These are phyloP conservation scores for Tetrapisispora arboricola DNA, from an alignment of 805 yeast species.

Conservation along the genomic window DNA sequence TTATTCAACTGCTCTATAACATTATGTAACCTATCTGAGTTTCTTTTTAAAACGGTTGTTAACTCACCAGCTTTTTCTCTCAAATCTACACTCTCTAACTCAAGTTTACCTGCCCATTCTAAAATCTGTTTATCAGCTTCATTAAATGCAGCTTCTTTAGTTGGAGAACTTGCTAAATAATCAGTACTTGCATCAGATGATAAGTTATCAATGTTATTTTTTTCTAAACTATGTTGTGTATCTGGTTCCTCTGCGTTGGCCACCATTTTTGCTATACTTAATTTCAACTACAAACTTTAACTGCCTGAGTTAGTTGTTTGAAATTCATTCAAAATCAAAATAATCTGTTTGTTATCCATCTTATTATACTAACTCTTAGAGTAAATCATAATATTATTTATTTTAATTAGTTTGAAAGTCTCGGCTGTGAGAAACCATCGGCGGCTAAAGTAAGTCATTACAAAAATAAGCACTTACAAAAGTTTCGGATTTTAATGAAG, in stretches of 20 bases:
- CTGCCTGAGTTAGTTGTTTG: too few species aligned
- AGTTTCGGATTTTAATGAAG: too few species aligned
- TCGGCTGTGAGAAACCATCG: not conserved
- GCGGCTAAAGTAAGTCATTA: not conserved
- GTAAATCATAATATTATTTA: too few species aligned
- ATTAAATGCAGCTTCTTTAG: not conserved
- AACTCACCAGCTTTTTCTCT: conserved; percentile 25
- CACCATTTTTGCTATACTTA: too few species aligned
- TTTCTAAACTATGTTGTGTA: not conserved
- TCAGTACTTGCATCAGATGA: conserved; percentile 3
- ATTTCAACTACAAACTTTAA: too few species aligned
- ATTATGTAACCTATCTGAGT: conserved; percentile 4
- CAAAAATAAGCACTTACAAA: too few species aligned
- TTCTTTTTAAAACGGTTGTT: conserved; percentile 11
- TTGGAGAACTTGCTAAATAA: conserved; percentile 2
- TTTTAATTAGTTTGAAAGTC: too few species aligned
- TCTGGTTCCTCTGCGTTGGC: not conserved
- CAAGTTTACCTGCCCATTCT: conserved; percentile 43
- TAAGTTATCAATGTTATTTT: not conserved
- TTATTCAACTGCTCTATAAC: not conserved
- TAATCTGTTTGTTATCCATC: too few species aligned
- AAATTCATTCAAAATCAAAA: too few species aligned
- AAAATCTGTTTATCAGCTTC: conserved; percentile 29
- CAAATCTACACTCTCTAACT: conserved; percentile 38
- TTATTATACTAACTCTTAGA: too few species aligned